Evolutionary conservation across 148 eudicot genomes (phyloP), one percentile per base, ranked within the genome.

Genomic region (Mesembryanthemum crystallinum): DNA sequence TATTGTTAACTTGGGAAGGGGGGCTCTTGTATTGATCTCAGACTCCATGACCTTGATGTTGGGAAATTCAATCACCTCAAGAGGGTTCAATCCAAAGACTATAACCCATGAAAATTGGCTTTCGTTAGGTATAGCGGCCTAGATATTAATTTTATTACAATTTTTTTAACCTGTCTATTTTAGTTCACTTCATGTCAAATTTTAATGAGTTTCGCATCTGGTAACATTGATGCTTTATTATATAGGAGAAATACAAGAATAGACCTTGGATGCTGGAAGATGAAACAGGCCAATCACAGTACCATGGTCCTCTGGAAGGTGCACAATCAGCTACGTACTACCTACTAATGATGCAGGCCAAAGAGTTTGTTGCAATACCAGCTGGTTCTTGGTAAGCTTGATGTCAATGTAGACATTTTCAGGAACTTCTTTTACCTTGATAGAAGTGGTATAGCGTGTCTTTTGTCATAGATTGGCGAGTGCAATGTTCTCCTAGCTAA

Each of bases 231-330:
- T 79, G 30, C 11, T 37, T 52, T 73, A 43, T 73, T 81, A 57
- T 42, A 64, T 75, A 94, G 97, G 97, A 94, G 83, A 92, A 87
- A 76, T 89, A 69, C 87, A 94, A 92, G 94, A 94, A 94, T 80
- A 92, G 85, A 81, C 98, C 98, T 60, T 94, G 98, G 98, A 76
- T 89, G 65, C 82, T 94, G 87, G 98, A 92, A 83, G 97, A 94
- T 88, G 94, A 92, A 86, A 85, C 91, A 11, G 92, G 96, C 45
- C 96, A 91, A 75, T 86, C 79, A 57, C 97, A 92, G 83, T 94
- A 79, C 78, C 94, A 88, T 73, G 98, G 98, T 69, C 89, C 77
- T 37, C 88, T 86, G 37, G 96, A 94, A 87, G 97, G 97, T 60
- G 81, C 90, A 61, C 94, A 88, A 63, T 83, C 91, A 65, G 94